Percentiles rank a stretch among this genome's conserved stretches.
phyloP scores from a whole-genome alignment of 108 stramenopile genomes.

The Fragilaria radians region DNA sequence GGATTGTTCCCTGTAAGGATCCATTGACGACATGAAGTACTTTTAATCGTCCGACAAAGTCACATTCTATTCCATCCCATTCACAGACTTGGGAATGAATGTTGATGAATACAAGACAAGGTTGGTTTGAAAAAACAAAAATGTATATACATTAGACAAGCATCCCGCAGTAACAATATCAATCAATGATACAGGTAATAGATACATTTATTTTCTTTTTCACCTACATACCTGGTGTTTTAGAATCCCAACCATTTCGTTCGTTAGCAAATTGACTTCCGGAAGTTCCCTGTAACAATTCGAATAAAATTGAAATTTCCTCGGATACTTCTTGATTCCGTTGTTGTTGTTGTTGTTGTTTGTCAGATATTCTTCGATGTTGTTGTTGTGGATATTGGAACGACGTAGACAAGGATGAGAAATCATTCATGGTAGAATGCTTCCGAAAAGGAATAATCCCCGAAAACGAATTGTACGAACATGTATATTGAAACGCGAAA shows the following conservation, averaged over 20 bases:
- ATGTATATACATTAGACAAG: too few relatives aligned
- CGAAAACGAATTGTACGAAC: too few relatives aligned
- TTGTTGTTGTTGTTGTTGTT: not conserved
- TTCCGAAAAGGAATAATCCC: too few relatives aligned
- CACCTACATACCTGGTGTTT: not conserved
- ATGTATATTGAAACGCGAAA: too few relatives aligned
- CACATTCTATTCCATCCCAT: slow-evolving; percentile 43
- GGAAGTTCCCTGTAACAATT: slow-evolving; percentile 1
- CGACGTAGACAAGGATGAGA: too few relatives aligned
- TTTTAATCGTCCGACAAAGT: slow-evolving; percentile 25
- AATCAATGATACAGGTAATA: not conserved
- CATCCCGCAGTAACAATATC: not conserved
- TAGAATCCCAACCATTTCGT: slow-evolving; percentile 7
- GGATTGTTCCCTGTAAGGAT: slow-evolving; percentile 14
- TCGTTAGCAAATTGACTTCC: slow-evolving; percentile 5
- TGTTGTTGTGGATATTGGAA: too few relatives aligned
- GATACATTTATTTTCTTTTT: not conserved
- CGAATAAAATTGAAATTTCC: not conserved
- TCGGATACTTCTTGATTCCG: not conserved
- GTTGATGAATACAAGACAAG: not conserved
- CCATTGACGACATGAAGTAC: slow-evolving; percentile 27
- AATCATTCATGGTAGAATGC: too few relatives aligned
- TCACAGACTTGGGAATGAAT: slow-evolving; percentile 17
- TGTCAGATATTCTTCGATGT: too few relatives aligned
- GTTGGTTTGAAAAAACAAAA: too few relatives aligned